A percentile compares a stretch with the other conserved stretches of the same genome.
phyloP scores from a whole-genome alignment of 345 rosid species.

The Corchorus capsularis region DNA sequence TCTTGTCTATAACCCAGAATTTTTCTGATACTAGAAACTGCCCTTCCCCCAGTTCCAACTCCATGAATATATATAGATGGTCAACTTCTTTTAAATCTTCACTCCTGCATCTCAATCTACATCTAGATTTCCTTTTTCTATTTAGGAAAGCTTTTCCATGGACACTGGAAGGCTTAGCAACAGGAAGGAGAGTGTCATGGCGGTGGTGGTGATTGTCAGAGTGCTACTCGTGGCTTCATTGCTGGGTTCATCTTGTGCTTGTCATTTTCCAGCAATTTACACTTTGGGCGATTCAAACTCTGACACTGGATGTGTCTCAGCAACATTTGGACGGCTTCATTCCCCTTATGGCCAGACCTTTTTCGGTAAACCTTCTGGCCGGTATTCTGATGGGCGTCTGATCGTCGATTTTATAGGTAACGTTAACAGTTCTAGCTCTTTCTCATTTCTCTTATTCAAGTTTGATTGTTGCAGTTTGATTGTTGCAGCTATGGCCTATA shows the following conservation, averaged over 20 bases:
- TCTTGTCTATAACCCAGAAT: too few relatives aligned
- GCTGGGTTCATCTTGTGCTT: not conserved
- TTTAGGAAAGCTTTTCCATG: not conserved
- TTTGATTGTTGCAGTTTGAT: not conserved
- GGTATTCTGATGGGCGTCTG: slow-evolving; percentile 28
- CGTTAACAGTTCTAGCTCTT: not conserved
- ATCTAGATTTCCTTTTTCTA: too few relatives aligned
- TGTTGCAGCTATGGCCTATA: not conserved
- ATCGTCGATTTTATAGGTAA: slow-evolving; percentile 34
- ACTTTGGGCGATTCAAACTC: slow-evolving; percentile 36
- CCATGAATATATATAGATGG: too few relatives aligned
- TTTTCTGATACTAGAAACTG: too few relatives aligned
- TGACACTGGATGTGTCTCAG: slow-evolving; percentile 29
- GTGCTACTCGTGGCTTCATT: slow-evolving; percentile 2
- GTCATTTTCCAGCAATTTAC: slow-evolving; percentile 27
- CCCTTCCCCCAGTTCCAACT: too few relatives aligned
- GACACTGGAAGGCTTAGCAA: not conserved
- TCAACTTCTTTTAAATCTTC: too few relatives aligned
- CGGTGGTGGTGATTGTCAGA: not conserved
- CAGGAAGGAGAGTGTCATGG: slow-evolving; percentile 4
- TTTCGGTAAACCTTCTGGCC: slow-evolving; percentile 25
- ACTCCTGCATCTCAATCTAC: too few relatives aligned
- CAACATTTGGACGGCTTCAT: slow-evolving; percentile 13
- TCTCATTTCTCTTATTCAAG: not conserved
- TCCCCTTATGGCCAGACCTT: slow-evolving; percentile 26